These are phyloP conservation scores for Colletotrichum euphorbiae DNA, from an alignment of 2,329 filamentous ascomycete species.

Conservation along the genomic window DNA sequence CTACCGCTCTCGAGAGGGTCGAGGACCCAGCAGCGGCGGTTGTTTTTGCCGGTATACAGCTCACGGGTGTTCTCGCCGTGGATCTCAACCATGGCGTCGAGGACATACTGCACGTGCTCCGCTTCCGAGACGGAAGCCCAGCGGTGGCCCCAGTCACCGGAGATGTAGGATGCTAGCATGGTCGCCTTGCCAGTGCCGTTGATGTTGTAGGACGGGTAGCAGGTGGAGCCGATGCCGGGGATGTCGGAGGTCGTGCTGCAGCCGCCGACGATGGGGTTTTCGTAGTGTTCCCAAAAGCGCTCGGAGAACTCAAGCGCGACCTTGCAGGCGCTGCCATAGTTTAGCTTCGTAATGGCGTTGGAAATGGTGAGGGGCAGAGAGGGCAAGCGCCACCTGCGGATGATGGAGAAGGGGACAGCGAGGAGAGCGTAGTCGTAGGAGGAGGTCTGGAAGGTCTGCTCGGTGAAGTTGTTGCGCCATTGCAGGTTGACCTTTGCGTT, in stretches of 20 bases:
- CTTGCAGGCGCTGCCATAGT: slow-evolving; percentile 62
- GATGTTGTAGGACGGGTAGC: slow-evolving; percentile 75
- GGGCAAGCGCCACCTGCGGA: slow-evolving; percentile 71
- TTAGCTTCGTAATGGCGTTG: slow-evolving; percentile 60
- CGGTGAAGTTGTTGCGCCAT: slow-evolving; percentile 62
- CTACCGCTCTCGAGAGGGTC: slow-evolving; percentile 71
- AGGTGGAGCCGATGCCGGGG: slow-evolving; percentile 69
- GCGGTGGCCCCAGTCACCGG: slow-evolving; percentile 52
- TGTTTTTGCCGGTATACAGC: slow-evolving; percentile 74
- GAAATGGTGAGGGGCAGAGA: slow-evolving; percentile 54
- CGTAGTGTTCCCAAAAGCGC: slow-evolving; percentile 67
- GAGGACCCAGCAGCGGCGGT: slow-evolving; percentile 73
- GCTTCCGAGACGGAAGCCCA: slow-evolving; percentile 57
- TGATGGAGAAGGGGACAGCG: slow-evolving; percentile 72
- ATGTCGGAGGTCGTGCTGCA: slow-evolving; percentile 70
- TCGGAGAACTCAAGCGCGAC: slow-evolving; percentile 76
- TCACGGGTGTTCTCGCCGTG: slow-evolving; percentile 70
- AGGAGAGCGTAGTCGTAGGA: slow-evolving; percentile 76
- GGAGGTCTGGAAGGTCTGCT: slow-evolving; percentile 55
- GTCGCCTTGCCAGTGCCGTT: slow-evolving; percentile 72
- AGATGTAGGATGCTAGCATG: slow-evolving; percentile 70
- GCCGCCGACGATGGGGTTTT: slow-evolving; percentile 70
- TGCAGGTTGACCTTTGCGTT: slow-evolving; percentile 67
- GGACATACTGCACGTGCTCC: slow-evolving; percentile 72
- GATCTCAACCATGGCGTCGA: slow-evolving; percentile 75